These are phyloP conservation scores for Kurtzmaniella fragi DNA, from an alignment of 805 yeast species.

Conservation along the genomic window DNA sequence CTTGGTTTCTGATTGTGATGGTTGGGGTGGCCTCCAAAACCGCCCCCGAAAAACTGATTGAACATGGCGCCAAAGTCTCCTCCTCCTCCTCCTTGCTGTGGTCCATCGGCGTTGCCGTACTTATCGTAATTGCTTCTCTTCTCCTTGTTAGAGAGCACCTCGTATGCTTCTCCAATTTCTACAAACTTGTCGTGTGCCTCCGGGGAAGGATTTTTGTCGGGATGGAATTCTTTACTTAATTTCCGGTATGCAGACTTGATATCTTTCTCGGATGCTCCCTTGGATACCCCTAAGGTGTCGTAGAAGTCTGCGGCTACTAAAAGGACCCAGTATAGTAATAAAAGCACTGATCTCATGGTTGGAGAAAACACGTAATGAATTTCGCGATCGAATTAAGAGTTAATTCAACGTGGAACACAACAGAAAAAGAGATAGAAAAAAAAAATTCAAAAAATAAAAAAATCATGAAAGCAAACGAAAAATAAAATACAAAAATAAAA, in stretches of 20 bases:
- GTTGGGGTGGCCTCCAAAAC: constrained; percentile 15
- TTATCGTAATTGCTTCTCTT: constrained; percentile 66
- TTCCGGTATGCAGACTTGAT: constrained; percentile 82
- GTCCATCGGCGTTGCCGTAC: constrained; percentile 66
- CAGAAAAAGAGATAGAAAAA: no score
- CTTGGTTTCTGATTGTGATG: constrained; percentile 35
- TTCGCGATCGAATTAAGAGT: no score
- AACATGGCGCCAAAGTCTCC: constrained; percentile 55
- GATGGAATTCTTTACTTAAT: constrained; percentile 82
- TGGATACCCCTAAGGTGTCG: constrained; percentile 61
- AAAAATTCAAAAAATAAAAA: no score
- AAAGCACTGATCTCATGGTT: not conserved
- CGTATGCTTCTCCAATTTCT: constrained; percentile 92
- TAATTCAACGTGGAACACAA: no score
- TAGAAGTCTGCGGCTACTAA: constrained; percentile 42
- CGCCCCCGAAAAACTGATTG: constrained; percentile 48
- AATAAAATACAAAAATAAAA: no score
- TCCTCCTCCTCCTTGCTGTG: constrained; percentile 26
- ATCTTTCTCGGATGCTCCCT: constrained; percentile 69
- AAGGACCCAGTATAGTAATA: not conserved
- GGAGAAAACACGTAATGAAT: no score
- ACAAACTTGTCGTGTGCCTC: constrained; percentile 83
- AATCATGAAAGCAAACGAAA: no score
- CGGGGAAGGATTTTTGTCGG: constrained; percentile 81
- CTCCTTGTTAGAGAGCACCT: constrained; percentile 67